Evolutionary conservation across 805 yeast genomes (phyloP), one percentile per base, ranked within the genome.

Genomic region (Wickerhamomyces ciferrii): DNA sequence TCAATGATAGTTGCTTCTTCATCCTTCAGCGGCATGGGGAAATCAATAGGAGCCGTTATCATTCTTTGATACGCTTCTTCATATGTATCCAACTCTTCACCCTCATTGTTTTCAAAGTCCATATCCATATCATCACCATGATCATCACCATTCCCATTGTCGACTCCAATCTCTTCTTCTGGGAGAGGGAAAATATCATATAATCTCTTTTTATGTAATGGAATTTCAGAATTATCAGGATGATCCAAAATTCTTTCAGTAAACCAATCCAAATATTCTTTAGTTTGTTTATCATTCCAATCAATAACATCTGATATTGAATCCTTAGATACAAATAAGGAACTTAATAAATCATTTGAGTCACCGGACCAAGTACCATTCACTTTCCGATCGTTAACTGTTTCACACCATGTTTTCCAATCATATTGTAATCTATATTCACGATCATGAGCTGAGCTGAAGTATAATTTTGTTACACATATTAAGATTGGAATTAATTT

Each of bases 201-300:
- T 5, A 66, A 39, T 48, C 63, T 53, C 23, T 49, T 55, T 35
- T 49, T 43, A 2, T 56, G 48, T 5, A 59, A 42, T 2, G 51
- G 29, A 2, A 47, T 24, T 3, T 52, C 51, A 2, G 50, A 42
- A 3, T 68, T 56, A 42, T 61, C 61, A 18, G 64, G 61, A 61
- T 66, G 53, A 8, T 45, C 40, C 2, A 68, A 52, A 14, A 70
- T 43, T 35, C 59, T 60, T 10, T 68, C 68, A 43, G 69, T 63
- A 43, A 76, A 69, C 80, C 84, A 78, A 20, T 71, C 65, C 24
- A 81, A 59, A 59, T 80, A 84, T 24, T 67, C 60, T 4, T 69
- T 68, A 3, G 73, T 67, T 46, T 75, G 67, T 2, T 56, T 54
- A n/a, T 72, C 72, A 38, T 70, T 64, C 84, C 88, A 79, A 14